Evolutionary conservation across 2,329 filamentous ascomycete genomes (phyloP), one percentile per base, ranked within the genome.

Genomic region (Exophiala aquamarina): DNA sequence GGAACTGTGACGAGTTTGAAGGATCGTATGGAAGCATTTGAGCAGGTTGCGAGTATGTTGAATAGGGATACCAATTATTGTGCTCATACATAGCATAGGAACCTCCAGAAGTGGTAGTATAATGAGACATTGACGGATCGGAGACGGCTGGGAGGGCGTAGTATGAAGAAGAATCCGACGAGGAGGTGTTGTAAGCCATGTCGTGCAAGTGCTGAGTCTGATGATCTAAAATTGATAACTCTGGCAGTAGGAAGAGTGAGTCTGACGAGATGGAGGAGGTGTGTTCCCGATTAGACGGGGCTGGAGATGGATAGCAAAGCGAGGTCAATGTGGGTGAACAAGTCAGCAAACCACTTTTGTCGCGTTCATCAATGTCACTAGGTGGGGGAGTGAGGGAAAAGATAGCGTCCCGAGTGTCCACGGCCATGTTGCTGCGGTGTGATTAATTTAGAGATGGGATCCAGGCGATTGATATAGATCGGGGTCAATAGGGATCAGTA

Each of bases 321-420:
- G 47, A 48, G 32, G 52, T 32, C 15, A 57, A 29, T 33, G 50
- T 51, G 34, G 52, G 49, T 42, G 55, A 57, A 38, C 50, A 57
- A 42, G 41, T 50, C 45, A 57, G 49, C 43, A 59, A 41, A 35
- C 39, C 40, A 36, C 29, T 51, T 40, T 57, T 54, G 21, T 59
- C 57, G 46, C 53, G 52, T 41, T 59, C 55, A 43, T 55, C 57
- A 47, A 52, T 52, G 17, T 59, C 55, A 43, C 55, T 57, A 23
- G 55, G 48, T 48, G 57, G 57, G 31, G 57, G 55, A 20, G 57
- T 59, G 29, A 57, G 44, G 41, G 48, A 57, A 43, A 55, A 57
- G 46, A 55, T 48, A 23, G 42, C 41, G 26, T 54, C 50, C 34
- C 45, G 40, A 41, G 42, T 44, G 18, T 55, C 52, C 46, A 55